phyloP scores from a whole-genome alignment of 176 grass and related monocot species.

The Zizania latifolia region DNA sequence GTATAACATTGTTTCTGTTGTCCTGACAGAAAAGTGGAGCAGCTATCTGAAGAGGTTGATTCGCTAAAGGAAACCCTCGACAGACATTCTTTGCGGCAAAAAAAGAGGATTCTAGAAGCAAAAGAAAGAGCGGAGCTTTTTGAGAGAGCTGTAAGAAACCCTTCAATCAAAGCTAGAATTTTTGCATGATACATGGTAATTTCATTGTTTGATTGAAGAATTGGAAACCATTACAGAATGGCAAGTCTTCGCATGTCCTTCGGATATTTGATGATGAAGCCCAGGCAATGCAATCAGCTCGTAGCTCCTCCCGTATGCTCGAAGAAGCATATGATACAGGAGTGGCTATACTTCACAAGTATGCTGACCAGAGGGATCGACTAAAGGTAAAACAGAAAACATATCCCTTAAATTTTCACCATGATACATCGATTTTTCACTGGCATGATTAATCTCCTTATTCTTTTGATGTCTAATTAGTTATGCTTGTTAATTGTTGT shows the following conservation, averaged over 20 bases:
- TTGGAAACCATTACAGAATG: constrained; percentile 53
- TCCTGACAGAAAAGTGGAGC: constrained; percentile 85
- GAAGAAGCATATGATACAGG: constrained; percentile 82
- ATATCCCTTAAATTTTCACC: background rate
- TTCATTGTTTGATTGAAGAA: background rate
- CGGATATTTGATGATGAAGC: constrained; percentile 90
- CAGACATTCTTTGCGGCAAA: constrained; percentile 62
- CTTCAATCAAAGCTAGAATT: constrained; percentile 13
- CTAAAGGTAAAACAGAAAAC: constrained; percentile 82
- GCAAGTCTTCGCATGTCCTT: constrained; percentile 80
- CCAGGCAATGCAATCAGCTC: constrained; percentile 87
- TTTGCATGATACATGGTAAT: background rate
- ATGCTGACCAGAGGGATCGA: constrained; percentile 81
- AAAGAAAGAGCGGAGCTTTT: constrained; percentile 81
- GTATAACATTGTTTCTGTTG: constrained; percentile 25
- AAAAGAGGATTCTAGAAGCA: constrained; percentile 72
- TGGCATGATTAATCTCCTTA: background rate
- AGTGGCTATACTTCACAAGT: constrained; percentile 84
- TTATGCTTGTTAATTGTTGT: background rate
- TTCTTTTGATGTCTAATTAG: background rate
- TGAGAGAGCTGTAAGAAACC: constrained; percentile 66
- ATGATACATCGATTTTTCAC: background rate
- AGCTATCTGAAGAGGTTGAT: constrained; percentile 75
- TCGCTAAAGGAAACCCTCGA: constrained; percentile 77
- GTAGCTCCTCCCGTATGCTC: constrained; percentile 64